Percentiles rank a stretch among this genome's conserved stretches.
phyloP scores from a whole-genome alignment of 495 filamentous ascomycete species.

The Rusavskia elegans region DNA sequence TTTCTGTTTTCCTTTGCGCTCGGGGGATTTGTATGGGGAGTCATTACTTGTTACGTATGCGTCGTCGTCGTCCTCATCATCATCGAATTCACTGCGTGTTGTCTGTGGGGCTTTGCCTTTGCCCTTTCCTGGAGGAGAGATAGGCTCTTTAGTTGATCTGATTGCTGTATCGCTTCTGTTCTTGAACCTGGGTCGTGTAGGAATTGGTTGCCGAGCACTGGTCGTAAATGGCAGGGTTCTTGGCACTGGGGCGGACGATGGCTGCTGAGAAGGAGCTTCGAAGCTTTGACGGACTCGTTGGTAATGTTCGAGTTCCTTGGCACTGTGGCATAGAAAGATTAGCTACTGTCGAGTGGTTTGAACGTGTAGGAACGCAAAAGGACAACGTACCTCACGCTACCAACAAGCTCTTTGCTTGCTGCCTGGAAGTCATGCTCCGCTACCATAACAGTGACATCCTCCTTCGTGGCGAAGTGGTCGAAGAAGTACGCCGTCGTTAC shows the following conservation, averaged over 20 bases:
- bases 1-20: slow-evolving; percentile 7
- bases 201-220: neutral
- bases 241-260: neutral
- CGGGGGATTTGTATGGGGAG: slow-evolving; percentile 1
- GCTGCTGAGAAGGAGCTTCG: slow-evolving; percentile 27
- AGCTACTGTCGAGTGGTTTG: slow-evolving; percentile 11
- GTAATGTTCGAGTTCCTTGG: slow-evolving; percentile 85
- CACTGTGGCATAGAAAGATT: slow-evolving; percentile 28
- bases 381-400: slow-evolving; percentile 52
- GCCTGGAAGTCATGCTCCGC: slow-evolving; percentile 71
- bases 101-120: slow-evolving; percentile 13
- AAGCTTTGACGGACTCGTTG: slow-evolving; percentile 68
- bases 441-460: slow-evolving; percentile 75
- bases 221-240: neutral
- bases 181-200: neutral
- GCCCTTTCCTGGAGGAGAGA: slow-evolving; percentile 5
- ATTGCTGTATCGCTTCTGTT: slow-evolving; percentile 1
- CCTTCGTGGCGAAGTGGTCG: slow-evolving; percentile 69
- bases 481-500: slow-evolving; percentile 87
- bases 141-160: neutral
- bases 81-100: neutral
- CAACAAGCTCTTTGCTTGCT: slow-evolving; percentile 74
- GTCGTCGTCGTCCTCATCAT: slow-evolving; percentile 13
- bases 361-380: neutral
- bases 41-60: slow-evolving; percentile 16